These are phyloP conservation scores for Excoecaria cochinchinensis DNA, from an alignment of 345 rosid species.

Conservation along the genomic window DNA sequence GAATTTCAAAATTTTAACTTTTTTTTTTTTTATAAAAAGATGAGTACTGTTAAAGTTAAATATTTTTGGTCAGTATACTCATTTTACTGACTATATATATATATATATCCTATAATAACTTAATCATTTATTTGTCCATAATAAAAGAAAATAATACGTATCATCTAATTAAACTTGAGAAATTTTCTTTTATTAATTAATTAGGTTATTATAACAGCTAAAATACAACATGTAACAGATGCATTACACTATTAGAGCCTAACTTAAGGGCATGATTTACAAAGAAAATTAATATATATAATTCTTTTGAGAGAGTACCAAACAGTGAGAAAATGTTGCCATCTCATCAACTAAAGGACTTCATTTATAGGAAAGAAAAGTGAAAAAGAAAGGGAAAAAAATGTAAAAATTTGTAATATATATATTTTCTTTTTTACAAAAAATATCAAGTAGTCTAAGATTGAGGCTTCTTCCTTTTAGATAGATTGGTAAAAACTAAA, in stretches of 20 bases:
- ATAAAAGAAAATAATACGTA: no score
- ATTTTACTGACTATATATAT: no score
- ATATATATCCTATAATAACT: no score
- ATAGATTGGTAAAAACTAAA: neutral
- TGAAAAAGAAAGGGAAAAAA: neutral
- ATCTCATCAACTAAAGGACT: neutral
- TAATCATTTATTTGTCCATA: no score
- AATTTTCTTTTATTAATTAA: no score
- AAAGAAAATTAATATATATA: neutral
- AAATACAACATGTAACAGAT: no score
- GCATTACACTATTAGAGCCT: neutral
- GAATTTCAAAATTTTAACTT: no score
- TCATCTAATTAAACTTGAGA: no score
- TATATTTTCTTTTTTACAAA: neutral
- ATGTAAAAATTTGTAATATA: neutral
- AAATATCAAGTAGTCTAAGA: constrained; percentile 19
- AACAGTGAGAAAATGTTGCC: constrained; percentile 5
- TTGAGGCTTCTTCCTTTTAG: constrained; percentile 29
- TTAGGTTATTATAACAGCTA: no score
- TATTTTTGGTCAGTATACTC: no score
- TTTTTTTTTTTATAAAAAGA: no score
- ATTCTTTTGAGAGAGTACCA: neutral
- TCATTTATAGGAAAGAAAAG: neutral
- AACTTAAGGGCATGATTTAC: neutral
- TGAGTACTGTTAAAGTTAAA: no score